Percentiles rank a stretch among this genome's conserved stretches.
Conservation (phyloP, 1,284 basidiomycete genomes). For the Ceratobasidium sp. region DNA sequence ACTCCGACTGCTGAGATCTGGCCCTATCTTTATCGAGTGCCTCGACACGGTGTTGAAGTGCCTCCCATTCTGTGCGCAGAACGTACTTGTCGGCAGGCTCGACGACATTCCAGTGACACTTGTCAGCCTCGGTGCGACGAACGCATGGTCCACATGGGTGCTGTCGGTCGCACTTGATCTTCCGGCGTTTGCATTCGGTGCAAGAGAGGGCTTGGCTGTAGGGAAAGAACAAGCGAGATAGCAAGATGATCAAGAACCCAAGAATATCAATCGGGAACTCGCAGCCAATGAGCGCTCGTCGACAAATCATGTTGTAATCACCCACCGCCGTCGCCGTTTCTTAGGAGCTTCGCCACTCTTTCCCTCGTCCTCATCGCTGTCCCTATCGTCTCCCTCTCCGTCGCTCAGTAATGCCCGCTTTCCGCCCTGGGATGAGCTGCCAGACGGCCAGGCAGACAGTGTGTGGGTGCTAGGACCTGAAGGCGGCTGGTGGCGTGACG, state of each 20-base stretch:
- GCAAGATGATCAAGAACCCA: not conserved
- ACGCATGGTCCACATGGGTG: constrained; percentile 68
- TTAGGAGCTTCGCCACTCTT: constrained; percentile 17
- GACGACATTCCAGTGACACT: constrained; percentile 67
- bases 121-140: constrained; percentile 63
- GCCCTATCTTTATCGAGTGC: not conserved
- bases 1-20: too few species aligned
- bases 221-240: not conserved
- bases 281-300: not conserved
- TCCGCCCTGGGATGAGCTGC: not conserved
- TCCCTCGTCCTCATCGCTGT: constrained; percentile 5
- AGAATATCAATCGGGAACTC: not conserved
- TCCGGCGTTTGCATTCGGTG: constrained; percentile 67
- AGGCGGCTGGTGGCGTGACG: not conserved
- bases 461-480: constrained; percentile 16
- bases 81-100: constrained; percentile 55
- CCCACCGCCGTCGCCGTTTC: constrained; percentile 20
- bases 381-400: constrained; percentile 6
- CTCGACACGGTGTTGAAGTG: constrained; percentile 13
- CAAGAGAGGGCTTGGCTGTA: constrained; percentile 47
- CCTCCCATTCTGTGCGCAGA: constrained; percentile 31
- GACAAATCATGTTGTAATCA: not conserved
- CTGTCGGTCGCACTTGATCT: constrained; percentile 70
- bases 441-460: not conserved
- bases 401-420: constrained; percentile 15